Evolutionary conservation across 306 rosid species (phyloP).

Genomic region (Quercus ilex): DNA sequence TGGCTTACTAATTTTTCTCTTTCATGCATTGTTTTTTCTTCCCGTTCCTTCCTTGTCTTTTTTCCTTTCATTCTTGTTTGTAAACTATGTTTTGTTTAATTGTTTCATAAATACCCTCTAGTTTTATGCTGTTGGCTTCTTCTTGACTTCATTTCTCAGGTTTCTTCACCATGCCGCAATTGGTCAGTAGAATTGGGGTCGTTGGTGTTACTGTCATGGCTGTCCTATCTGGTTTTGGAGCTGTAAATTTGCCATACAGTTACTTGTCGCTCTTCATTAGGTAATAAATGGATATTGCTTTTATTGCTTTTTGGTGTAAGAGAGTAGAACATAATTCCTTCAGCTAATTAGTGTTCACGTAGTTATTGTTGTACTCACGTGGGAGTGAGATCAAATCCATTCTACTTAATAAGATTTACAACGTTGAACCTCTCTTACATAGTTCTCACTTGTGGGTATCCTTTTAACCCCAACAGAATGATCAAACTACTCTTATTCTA

Average conservation of each 20-base stretch:
- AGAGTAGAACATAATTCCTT: background rate
- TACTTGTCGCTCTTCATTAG: slow-evolving; percentile 90
- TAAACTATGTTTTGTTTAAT: background rate
- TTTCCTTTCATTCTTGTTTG: background rate
- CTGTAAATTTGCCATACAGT: slow-evolving; percentile 90
- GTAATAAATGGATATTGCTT: slow-evolving; percentile 18
- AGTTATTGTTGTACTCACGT: background rate
- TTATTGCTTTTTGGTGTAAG: background rate
- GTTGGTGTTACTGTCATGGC: slow-evolving; percentile 98
- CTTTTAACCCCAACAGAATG: too few relatives aligned
- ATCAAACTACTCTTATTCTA: too few relatives aligned
- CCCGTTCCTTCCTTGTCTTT: background rate
- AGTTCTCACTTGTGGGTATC: too few relatives aligned
- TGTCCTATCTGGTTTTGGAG: slow-evolving; percentile 92
- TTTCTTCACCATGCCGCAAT: slow-evolving; percentile 91
- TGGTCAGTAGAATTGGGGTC: slow-evolving; percentile 96
- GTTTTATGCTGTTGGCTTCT: background rate
- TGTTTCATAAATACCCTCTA: background rate
- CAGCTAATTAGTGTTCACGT: background rate
- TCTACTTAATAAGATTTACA: too few relatives aligned
- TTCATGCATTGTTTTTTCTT: background rate
- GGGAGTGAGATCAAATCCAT: too few relatives aligned
- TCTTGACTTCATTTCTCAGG: slow-evolving; percentile 25
- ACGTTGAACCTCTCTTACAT: too few relatives aligned
- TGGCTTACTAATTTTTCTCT: background rate